Evolutionary conservation across 768 basidiomycete species (phyloP), one percentile per base, ranked within the genome.

Genomic region (Dictyophora rubrovolvata): DNA sequence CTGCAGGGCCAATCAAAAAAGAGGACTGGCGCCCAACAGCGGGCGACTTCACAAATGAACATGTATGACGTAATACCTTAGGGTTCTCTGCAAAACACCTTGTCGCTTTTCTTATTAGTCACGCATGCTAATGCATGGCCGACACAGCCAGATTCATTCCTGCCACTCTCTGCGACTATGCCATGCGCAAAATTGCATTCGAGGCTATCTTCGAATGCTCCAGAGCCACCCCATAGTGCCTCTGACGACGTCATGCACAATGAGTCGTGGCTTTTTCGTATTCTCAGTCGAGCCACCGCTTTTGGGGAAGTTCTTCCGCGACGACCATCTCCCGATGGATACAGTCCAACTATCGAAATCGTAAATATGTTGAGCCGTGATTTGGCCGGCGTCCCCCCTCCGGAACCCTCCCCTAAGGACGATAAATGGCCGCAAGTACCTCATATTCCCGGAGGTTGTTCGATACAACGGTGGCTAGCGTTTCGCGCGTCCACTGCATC

Each of bases 321-420:
- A 28, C 55, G 47, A 17, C 20, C 36, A n/a, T 23, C 10, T 11
- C 22, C 5, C 52, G 12, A 48, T 2, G 46, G 10, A 9, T 9
- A 5, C 16, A 20, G 9, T 54, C 18, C 61, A 10, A 33, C 22
- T 9, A 2, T 28, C 28, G 58, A 62, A 55, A 48, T 47, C 2
- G 18, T 56, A 21, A 61, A 53, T 33, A 37, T 62, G n/a, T 22
- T 60, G 46, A 60, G 60, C 14, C 53, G 23, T 42, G 48, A 48
- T 18, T 47, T 46, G 12, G 56, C 53, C 10, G 22, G 35, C 34
- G 35, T 47, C 17, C 1, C 59, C 5, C 17, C 20, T 6, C 4
- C 17, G 34, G 18, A 42, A 46, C 17, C 52, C 33, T 48, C 61
- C 14, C 16, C 21, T 9, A n/a, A 42, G 14, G 47, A 50, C 59